phyloP scores from a whole-genome alignment of 2,329 filamentous ascomycete species.

The Paracoccidioides lutzii region DNA sequence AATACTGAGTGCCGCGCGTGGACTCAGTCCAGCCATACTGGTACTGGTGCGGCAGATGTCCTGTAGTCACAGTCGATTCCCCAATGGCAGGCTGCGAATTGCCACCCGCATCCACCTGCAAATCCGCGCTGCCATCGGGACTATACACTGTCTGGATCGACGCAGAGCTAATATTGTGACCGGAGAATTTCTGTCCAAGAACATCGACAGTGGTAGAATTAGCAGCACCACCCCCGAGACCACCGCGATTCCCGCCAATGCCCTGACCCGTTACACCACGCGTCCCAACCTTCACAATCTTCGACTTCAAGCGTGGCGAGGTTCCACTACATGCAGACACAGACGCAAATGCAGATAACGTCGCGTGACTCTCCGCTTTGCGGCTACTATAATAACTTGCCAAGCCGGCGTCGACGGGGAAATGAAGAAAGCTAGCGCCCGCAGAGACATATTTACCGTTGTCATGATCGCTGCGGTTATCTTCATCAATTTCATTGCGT shows the following conservation, averaged over 20 bases:
- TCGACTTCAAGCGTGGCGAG: not conserved
- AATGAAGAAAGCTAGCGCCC: conserved; percentile 4
- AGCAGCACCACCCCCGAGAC: not conserved
- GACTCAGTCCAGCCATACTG: not conserved
- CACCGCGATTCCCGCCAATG: not conserved
- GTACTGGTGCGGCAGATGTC: not conserved
- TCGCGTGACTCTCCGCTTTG: not conserved
- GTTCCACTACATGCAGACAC: not conserved
- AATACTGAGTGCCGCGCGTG: not conserved
- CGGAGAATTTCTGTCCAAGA: not conserved
- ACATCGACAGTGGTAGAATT: not conserved
- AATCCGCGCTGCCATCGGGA: not conserved
- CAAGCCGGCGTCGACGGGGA: not conserved
- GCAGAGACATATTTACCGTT: conserved; percentile 2
- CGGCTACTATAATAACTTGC: not conserved
- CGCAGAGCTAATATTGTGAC: not conserved
- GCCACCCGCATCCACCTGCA: not conserved
- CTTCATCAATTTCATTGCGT: not conserved
- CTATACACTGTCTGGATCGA: not conserved
- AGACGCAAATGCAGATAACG: not conserved
- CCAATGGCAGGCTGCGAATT: not conserved
- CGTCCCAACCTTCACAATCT: conserved; percentile 2
- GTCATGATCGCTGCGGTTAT: not conserved
- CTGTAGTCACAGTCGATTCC: not conserved
- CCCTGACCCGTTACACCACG: too few species aligned